These are phyloP conservation scores for Knoxdaviesia capensis DNA, from an alignment of 2,329 filamentous ascomycete species.

Conservation along the genomic window DNA sequence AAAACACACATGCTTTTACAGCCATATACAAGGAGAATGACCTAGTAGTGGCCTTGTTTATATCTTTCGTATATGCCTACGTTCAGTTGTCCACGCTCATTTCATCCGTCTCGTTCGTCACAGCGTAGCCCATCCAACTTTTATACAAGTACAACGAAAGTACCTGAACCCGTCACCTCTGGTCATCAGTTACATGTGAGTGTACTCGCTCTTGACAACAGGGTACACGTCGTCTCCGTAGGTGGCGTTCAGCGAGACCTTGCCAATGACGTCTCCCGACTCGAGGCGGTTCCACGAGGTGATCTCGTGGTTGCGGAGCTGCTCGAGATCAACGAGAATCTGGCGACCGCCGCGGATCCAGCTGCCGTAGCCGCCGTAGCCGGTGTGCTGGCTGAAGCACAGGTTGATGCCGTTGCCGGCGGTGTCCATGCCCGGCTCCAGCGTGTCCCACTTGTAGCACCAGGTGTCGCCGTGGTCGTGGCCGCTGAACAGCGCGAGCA, in stretches of 20 bases:
- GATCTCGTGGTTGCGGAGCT: slow-evolving; percentile 18
- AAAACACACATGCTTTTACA: no score
- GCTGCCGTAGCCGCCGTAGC: slow-evolving; percentile 49
- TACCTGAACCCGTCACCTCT: no score
- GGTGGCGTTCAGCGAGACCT: slow-evolving; percentile 34
- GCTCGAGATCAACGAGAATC: slow-evolving; percentile 24
- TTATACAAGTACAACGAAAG: no score
- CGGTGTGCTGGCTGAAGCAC: slow-evolving; percentile 44
- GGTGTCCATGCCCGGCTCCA: no score
- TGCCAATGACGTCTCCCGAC: slow-evolving; percentile 26
- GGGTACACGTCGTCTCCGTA: slow-evolving; percentile 35
- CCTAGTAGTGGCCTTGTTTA: no score
- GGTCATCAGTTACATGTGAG: no score
- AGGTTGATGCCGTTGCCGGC: slow-evolving; percentile 23
- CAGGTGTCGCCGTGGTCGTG: slow-evolving; percentile 47
- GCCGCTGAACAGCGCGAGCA: slow-evolving; percentile 40
- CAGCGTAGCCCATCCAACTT: no score
- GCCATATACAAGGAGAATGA: no score
- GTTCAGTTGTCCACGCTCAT: no score
- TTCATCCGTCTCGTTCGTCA: no score
- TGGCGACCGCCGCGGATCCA: slow-evolving; percentile 41
- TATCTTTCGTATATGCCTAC: no score
- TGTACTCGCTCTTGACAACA: background rate
- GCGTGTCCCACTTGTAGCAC: slow-evolving; percentile 29
- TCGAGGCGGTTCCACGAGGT: slow-evolving; percentile 43